Evolutionary conservation across 2,329 filamentous ascomycete genomes (phyloP).

Genomic region (Ploettnerulaceae sp.): DNA sequence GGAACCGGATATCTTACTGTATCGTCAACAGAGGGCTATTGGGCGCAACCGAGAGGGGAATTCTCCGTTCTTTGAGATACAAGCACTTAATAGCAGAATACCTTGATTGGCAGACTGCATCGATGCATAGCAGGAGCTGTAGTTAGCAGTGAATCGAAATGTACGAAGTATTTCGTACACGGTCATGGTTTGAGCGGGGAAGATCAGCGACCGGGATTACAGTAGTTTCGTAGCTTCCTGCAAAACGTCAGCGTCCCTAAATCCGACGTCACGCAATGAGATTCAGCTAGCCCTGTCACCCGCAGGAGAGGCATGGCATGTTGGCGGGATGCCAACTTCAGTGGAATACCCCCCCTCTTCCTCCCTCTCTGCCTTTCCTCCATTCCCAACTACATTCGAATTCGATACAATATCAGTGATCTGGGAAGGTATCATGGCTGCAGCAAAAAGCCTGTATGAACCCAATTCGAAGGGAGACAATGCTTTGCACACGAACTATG

Average conservation of each 20-base stretch:
- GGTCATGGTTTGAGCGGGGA: neutral
- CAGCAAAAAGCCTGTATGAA: slow-evolving; percentile 25
- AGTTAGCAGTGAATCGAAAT: neutral
- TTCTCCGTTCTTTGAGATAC: neutral
- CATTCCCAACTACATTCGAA: slow-evolving; percentile 2
- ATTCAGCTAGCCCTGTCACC: neutral
- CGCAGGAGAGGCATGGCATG: neutral
- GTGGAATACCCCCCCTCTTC: neutral
- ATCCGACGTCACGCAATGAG: slow-evolving; percentile 17
- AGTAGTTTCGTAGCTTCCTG: neutral
- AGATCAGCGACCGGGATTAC: slow-evolving; percentile 15
- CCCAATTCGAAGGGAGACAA: slow-evolving; percentile 19
- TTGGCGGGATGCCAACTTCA: slow-evolving; percentile 17
- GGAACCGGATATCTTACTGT: neutral
- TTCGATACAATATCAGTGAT: slow-evolving; percentile 9
- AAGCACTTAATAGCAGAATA: neutral
- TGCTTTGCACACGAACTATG: slow-evolving; percentile 37
- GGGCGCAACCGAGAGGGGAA: neutral
- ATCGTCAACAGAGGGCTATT: neutral
- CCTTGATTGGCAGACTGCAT: neutral
- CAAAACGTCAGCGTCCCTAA: neutral
- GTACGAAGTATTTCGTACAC: neutral
- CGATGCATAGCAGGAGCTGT: neutral
- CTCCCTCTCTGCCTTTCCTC: slow-evolving; percentile 8
- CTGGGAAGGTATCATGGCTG: slow-evolving; percentile 25